Base-by-base conservation (phyloP, 2,329 filamentous ascomycete genomes). In the Fusarium gaditjirri region DNA sequence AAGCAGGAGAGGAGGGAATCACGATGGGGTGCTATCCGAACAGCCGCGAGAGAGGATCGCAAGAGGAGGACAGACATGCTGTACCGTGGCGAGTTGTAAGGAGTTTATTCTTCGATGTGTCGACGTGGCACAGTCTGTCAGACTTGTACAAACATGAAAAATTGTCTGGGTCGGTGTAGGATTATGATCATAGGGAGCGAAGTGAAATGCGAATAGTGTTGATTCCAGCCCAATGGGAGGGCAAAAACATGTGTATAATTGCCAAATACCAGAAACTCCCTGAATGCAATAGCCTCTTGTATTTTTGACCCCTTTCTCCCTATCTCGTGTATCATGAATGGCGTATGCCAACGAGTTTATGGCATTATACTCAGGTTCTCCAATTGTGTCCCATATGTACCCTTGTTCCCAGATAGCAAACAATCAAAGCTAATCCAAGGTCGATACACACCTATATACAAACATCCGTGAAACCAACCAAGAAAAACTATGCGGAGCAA, bases 11-110 rank as follows among this genome's bases (percentile, higher is more conserved):
- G 83, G 39, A 83, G 86, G 65, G 85, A 85, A 81, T 81, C 82
- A n/a, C 80, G 85, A 56, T 91, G 89, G 89, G 89, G 90, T 16
- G 84, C 87, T 25, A 86, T 85, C 68, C 84, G 86, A 79, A 81
- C 81, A 35, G 83, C 85, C 77, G 90, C 90, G 17, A 81, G 85
- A 63, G 86, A 88, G 75, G 89, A 91, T 46, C 82, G 86, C 71
- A 77, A 81, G 76, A 87, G 86, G 82, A 84, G 90, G 71, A 84
- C 83, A 70, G 82, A 83, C 43, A 83, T 90, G 84, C 75, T 90
- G 56, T 84, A 86, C 69, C 80, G 81, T 31, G 87, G 87, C 44
- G 83, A 87, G 78, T 75, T 89, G 77, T 89, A 83, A 78, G 31
- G 33, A 33, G 29, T 29, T 39, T 46, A 21, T 57, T 47, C 43